Evolutionary conservation across 768 basidiomycete species (phyloP).

Genomic region (Phylloporus arenicola): DNA sequence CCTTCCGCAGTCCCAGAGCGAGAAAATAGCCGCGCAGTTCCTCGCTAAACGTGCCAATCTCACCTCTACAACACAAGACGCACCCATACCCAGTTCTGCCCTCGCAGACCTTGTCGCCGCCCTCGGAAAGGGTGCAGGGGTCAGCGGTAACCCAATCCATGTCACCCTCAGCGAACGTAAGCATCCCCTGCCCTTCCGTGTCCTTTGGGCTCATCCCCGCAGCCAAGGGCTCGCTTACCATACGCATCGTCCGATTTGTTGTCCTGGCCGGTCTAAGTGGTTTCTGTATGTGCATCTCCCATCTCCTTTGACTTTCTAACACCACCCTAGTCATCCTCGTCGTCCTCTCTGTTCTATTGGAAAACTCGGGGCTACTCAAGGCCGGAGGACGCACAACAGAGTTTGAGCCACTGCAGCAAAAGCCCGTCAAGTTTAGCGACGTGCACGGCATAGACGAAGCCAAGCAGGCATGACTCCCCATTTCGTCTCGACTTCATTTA

Average conservation of each 20-base stretch:
- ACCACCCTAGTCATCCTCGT: constrained; percentile 64
- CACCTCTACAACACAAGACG: constrained; percentile 6
- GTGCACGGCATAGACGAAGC: constrained; percentile 98
- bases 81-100: constrained; percentile 27
- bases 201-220: neutral
- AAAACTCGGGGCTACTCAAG: constrained; percentile 91
- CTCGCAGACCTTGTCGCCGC: constrained; percentile 40
- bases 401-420: constrained; percentile 78
- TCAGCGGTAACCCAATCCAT: constrained; percentile 58
- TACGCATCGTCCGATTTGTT: constrained; percentile 59
- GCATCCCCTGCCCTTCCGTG: constrained; percentile 22
- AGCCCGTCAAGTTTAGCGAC: constrained; percentile 85
- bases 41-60: constrained; percentile 27
- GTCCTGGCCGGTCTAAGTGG: constrained; percentile 49
- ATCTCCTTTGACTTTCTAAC: constrained; percentile 3
- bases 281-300: constrained; percentile 51
- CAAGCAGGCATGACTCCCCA: constrained; percentile 62
- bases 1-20: constrained; percentile 32
- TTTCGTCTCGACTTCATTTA: neutral
- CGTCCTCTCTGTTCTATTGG: constrained; percentile 81
- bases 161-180: constrained; percentile 80
- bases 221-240: constrained; percentile 69
- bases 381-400: constrained; percentile 75
- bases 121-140: constrained; percentile 39
- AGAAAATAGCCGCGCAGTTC: constrained; percentile 39